Evolutionary conservation across 2,329 filamentous ascomycete species (phyloP).

Genomic region (Fusarium sp.): DNA sequence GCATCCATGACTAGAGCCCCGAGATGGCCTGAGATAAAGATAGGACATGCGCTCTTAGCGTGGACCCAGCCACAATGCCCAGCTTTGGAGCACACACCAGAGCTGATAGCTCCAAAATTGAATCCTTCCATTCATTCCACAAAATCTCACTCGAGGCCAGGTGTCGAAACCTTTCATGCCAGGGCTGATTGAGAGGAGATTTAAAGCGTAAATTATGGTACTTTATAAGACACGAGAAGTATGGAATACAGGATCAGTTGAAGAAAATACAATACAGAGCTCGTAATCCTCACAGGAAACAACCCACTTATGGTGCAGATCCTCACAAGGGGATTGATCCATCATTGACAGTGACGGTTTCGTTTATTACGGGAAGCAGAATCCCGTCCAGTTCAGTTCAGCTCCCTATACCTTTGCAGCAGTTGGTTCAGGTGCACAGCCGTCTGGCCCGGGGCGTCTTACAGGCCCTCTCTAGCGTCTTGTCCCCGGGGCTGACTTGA

Average conservation of each 20-base stretch:
- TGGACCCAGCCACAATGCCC: slow-evolving; percentile 38
- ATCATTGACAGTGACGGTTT: slow-evolving; percentile 9
- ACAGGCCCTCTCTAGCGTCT: slow-evolving; percentile 4
- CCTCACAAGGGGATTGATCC: slow-evolving; percentile 23
- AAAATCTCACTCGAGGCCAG: slow-evolving; percentile 18
- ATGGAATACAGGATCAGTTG: background rate
- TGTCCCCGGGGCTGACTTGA: background rate
- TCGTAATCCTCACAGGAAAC: slow-evolving; percentile 9
- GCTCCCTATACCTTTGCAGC: background rate
- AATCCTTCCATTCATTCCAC: slow-evolving; percentile 30
- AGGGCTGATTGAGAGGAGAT: background rate
- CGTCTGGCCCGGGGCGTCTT: slow-evolving; percentile 10
- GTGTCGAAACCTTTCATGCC: slow-evolving; percentile 1
- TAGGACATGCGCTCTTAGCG: slow-evolving; percentile 33
- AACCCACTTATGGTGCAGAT: slow-evolving; percentile 35
- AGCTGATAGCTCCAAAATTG: slow-evolving; percentile 4
- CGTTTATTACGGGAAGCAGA: background rate
- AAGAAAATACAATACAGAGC: background rate
- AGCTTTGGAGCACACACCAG: slow-evolving; percentile 3
- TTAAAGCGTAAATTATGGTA: slow-evolving; percentile 1
- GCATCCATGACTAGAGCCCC: slow-evolving; percentile 1
- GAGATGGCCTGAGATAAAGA: slow-evolving; percentile 38
- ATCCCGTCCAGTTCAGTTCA: background rate
- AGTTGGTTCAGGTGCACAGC: background rate
- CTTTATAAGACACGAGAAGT: background rate